Evolutionary conservation across 2,329 filamentous ascomycete genomes (phyloP).

Genomic region (Colletotrichum sp.): DNA sequence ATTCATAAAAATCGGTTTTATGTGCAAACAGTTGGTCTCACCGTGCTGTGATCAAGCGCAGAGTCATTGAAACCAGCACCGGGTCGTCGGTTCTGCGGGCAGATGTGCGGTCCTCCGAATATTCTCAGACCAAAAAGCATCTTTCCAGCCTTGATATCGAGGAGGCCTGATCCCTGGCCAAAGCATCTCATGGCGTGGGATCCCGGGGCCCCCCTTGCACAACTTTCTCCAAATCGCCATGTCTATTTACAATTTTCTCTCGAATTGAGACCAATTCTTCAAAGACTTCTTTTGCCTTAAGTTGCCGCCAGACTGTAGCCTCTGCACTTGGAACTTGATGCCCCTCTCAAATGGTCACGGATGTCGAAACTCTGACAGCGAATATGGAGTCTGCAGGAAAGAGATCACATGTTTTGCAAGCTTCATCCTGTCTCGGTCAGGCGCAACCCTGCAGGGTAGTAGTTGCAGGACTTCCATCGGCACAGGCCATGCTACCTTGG

Average conservation of each 20-base stretch:
- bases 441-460: background rate
- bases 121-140: background rate
- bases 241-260: background rate
- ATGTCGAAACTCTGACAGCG: background rate
- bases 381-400: background rate
- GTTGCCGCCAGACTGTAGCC: background rate
- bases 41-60: background rate
- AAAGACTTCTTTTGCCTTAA: background rate
- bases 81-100: background rate
- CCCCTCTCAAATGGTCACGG: background rate
- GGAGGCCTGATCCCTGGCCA: background rate
- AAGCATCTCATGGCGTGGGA: background rate
- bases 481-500: background rate
- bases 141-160: background rate
- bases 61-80: background rate
- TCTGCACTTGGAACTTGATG: background rate
- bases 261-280: background rate
- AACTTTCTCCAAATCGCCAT: background rate
- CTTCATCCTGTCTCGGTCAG: background rate
- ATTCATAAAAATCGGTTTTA: background rate
- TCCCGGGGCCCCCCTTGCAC: background rate
- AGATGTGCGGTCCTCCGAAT: background rate
- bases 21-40: background rate
- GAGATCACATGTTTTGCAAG: background rate
- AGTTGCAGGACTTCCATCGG: background rate